Evolutionary conservation across 2,329 filamentous ascomycete genomes (phyloP).

Genomic region (Ploettnerulaceae sp.): DNA sequence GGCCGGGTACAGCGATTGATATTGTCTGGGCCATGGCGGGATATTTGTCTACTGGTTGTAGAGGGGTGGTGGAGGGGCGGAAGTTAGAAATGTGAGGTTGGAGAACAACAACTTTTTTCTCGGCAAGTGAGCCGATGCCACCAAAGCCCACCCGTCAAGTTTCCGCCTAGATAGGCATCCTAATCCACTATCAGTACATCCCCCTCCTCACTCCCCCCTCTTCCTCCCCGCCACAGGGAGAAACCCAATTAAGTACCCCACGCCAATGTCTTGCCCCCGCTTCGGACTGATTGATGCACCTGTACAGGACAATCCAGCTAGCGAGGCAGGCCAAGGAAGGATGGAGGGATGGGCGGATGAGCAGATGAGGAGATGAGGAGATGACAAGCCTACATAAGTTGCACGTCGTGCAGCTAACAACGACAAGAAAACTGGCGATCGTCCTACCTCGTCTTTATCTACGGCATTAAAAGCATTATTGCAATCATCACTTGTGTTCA

Average conservation of each 20-base stretch:
- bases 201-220: not conserved
- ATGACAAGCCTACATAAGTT: slow-evolving; percentile 2
- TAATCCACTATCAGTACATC: not conserved
- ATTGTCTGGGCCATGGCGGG: slow-evolving; percentile 23
- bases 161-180: not conserved
- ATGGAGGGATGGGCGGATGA: too few relatives aligned
- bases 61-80: not conserved
- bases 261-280: slow-evolving; percentile 3
- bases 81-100: slow-evolving; percentile 9
- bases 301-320: slow-evolving; percentile 7
- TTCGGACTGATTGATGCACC: not conserved
- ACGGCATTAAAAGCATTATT: not conserved
- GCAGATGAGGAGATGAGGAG: not conserved
- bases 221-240: not conserved
- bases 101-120: slow-evolving; percentile 18
- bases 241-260: slow-evolving; percentile 3
- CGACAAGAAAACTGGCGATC: too few relatives aligned
- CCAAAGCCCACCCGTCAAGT: not conserved
- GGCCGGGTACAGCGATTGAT: slow-evolving; percentile 69
- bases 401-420: not conserved
- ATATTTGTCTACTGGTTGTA: not conserved
- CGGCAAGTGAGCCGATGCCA: slow-evolving; percentile 18
- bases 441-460: not conserved
- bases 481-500: too few relatives aligned
- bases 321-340: too few relatives aligned